Percentiles rank a stretch among this genome's conserved stretches.
Conservation (phyloP, 108 stramenopile genomes). For the Cyclostephanos invisitatus region DNA sequence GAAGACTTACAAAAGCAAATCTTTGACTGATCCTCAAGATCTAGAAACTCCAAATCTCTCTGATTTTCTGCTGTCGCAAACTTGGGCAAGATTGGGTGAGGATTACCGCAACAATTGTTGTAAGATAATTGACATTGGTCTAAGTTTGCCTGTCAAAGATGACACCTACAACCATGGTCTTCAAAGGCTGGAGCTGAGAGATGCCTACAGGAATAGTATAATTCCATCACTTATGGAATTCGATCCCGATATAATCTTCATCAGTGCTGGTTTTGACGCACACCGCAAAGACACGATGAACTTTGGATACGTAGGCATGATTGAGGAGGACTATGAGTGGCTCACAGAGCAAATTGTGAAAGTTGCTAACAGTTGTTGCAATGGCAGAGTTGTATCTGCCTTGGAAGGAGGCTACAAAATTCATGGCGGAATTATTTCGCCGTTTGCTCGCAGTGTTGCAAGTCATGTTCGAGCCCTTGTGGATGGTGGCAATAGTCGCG, state of each 20-base stretch:
- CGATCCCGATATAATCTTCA: constrained; percentile 95
- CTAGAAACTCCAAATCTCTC: constrained; percentile 72
- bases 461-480: constrained; percentile 83
- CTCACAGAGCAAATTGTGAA: constrained; percentile 91
- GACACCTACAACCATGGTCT: constrained; percentile 68
- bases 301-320: constrained; percentile 95
- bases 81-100: constrained; percentile 87
- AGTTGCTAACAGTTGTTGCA: constrained; percentile 93
- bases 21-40: constrained; percentile 58
- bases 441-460: constrained; percentile 89
- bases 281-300: constrained; percentile 92
- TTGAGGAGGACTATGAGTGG: constrained; percentile 98
- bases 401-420: constrained; percentile 98
- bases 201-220: constrained; percentile 85
- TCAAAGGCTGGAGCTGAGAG: constrained; percentile 84
- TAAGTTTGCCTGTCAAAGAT: constrained; percentile 72
- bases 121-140: constrained; percentile 86
- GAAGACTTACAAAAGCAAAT: constrained; percentile 63
- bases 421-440: constrained; percentile 87
- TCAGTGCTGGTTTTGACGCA: constrained; percentile 99
- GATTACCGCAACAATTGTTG: constrained; percentile 75
- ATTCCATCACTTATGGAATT: constrained; percentile 85
- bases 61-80: constrained; percentile 83
- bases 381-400: constrained; percentile 92
- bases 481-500: constrained; percentile 82